phyloP scores from a whole-genome alignment of 106 monocot species.

The Ottelia alismoides region DNA sequence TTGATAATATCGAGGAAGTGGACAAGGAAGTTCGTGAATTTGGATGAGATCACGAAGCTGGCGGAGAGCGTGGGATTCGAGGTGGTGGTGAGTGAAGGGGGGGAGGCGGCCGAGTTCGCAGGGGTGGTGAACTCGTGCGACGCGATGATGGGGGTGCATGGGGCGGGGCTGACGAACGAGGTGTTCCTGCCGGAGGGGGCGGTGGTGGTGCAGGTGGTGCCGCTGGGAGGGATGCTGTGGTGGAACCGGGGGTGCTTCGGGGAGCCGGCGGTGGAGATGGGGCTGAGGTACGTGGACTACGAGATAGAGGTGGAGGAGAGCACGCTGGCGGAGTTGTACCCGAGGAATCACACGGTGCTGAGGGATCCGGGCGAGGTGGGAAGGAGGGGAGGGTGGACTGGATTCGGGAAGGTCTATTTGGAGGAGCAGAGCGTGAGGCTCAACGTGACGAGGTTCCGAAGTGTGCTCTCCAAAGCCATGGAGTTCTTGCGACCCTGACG shows the following conservation, averaged over 20 bases:
- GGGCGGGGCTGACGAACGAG: slow-evolving; percentile 56
- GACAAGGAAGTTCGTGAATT: slow-evolving; percentile 38
- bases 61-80: slow-evolving; percentile 40
- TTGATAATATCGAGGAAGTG: slow-evolving; percentile 42
- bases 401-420: too few relatives aligned
- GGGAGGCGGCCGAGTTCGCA: slow-evolving; percentile 24
- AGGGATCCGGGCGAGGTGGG: slow-evolving; percentile 39
- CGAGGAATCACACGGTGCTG: slow-evolving; percentile 49
- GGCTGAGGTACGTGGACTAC: slow-evolving; percentile 52
- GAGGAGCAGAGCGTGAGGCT: slow-evolving; percentile 43
- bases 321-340: slow-evolving; percentile 26
- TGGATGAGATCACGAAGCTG: slow-evolving; percentile 19
- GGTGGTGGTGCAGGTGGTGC: slow-evolving; percentile 5
- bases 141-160: slow-evolving; percentile 64
- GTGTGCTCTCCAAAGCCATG: slow-evolving; percentile 17
- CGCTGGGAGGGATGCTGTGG: neutral
- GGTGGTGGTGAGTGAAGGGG: slow-evolving; percentile 35
- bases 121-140: slow-evolving; percentile 53
- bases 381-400: slow-evolving; percentile 26
- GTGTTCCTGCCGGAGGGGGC: slow-evolving; percentile 42
- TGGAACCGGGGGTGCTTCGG: slow-evolving; percentile 11
- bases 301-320: slow-evolving; percentile 34
- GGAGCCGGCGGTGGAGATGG: slow-evolving; percentile 37
- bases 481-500: too few relatives aligned
- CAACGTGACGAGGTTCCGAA: slow-evolving; percentile 25